These are phyloP conservation scores for Pelargonium citronellum DNA, from an alignment of 441 rosid species.

Conservation along the genomic window DNA sequence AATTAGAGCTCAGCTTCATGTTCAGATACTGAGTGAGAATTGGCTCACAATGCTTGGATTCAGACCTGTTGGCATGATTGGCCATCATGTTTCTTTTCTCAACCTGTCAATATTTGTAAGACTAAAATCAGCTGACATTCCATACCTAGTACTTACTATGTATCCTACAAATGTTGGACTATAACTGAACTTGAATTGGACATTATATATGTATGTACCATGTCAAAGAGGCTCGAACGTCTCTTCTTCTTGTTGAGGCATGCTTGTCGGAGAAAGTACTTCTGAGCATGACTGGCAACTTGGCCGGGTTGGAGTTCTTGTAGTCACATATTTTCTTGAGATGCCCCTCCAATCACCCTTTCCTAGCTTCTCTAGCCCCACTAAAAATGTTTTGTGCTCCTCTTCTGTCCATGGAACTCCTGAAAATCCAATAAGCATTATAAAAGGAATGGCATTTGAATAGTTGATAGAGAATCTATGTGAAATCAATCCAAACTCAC, in stretches of 20 bases:
- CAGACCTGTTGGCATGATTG: constrained; percentile 22
- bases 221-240: constrained; percentile 78
- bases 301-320: constrained; percentile 92
- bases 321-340: constrained; percentile 59
- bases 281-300: constrained; percentile 93
- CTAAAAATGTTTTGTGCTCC: constrained; percentile 59
- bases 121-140: neutral
- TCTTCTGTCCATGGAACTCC: constrained; percentile 91
- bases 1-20: neutral
- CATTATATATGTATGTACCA: constrained; percentile 31
- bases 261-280: constrained; percentile 67
- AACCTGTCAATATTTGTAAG: constrained; percentile 13
- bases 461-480: neutral
- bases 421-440: constrained; percentile 11
- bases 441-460: neutral
- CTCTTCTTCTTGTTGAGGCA: constrained; percentile 63
- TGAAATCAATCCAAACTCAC: constrained; percentile 23
- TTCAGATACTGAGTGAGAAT: constrained; percentile 1
- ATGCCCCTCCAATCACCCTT: constrained; percentile 96
- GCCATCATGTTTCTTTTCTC: constrained; percentile 15
- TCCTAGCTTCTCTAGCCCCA: constrained; percentile 75
- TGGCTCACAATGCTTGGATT: constrained; percentile 13
- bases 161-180: neutral
- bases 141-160: neutral
- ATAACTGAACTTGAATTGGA: neutral